Base-by-base conservation (phyloP, 768 basidiomycete species). In the Cyclocybe cylindracea region DNA sequence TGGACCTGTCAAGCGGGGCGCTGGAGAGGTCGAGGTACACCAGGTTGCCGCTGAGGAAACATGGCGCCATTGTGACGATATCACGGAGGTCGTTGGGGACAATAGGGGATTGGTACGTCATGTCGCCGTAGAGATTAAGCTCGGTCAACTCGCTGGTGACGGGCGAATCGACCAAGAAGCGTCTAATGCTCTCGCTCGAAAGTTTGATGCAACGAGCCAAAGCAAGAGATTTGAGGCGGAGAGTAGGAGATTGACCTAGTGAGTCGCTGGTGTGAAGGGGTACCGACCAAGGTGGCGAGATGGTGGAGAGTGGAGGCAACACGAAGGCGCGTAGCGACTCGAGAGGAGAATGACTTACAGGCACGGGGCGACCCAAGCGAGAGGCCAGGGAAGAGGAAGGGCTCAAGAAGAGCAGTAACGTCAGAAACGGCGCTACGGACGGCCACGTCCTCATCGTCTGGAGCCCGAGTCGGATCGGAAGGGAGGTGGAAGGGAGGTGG, bases 11-110 rank as follows among this genome's bases (percentile, higher is more conserved):
- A 46, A 98, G 58, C 0, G 89, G 87, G 5, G 89, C 75, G 55
- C 89, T 91, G 10, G 95, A 97, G 31, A 99, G 69, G 67, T 99
- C 96, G 56, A 99, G 80, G 68, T 95, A 97, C 9, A 85, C 79
- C 37, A 99, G 74, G 52, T 84, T 68, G 7, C 91, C 89, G 44
- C 75, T 81, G 9, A 72, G 67, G 73, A 99, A 90, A 61, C 89
- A 92, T 1, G 94, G 94, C 0, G 94, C 94, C 13, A 68, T 66
- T 5, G 78, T 73, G 40, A 98, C 66, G 39, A 98, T 83, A 18
- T 83, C 77, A 13, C 64, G 56, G 11, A 98, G 75, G 46, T 97
- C 85, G 32, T 80, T 78, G 46, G 71, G 73, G 6, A 80, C 77
- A 32, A 98, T 75, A 2, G 90, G 84, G 13, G 85, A 89, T 0